These are phyloP conservation scores for Coemansia sp. DNA, from an alignment of 192 early-diverging fungal species.

Conservation along the genomic window DNA sequence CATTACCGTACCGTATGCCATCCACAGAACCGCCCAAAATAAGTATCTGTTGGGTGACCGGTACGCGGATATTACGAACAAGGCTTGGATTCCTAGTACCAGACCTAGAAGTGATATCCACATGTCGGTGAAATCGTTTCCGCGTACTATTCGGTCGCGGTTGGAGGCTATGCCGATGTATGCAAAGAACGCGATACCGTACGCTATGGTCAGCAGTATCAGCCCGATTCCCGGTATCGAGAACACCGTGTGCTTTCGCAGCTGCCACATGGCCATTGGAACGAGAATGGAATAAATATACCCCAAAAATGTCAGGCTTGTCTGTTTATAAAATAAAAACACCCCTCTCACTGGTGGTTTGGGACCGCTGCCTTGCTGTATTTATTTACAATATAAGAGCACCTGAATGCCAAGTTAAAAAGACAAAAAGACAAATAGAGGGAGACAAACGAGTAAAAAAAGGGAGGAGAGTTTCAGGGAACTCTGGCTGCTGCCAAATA, in stretches of 20 bases:
- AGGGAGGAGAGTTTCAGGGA: no score
- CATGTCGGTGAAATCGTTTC: slow-evolving; percentile 50
- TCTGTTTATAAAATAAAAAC: no score
- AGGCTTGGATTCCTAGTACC: slow-evolving; percentile 35
- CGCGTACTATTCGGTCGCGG: slow-evolving; percentile 32
- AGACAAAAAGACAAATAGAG: neutral
- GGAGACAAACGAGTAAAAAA: no score
- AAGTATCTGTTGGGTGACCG: slow-evolving; percentile 49
- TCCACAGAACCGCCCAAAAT: slow-evolving; percentile 49
- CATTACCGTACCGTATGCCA: slow-evolving; percentile 41
- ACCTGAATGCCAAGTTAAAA: no score
- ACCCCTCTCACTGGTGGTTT: no score
- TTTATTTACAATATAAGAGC: no score
- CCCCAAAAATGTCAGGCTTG: neutral
- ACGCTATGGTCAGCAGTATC: slow-evolving; percentile 30
- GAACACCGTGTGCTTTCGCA: slow-evolving; percentile 48
- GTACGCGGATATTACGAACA: slow-evolving; percentile 55
- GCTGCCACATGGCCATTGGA: slow-evolving; percentile 34
- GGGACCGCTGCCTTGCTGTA: no score
- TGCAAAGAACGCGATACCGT: slow-evolving; percentile 42
- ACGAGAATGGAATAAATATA: neutral
- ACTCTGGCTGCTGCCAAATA: no score
- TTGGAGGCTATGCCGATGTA: slow-evolving; percentile 42
- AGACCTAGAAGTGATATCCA: slow-evolving; percentile 49
- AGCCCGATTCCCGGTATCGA: slow-evolving; percentile 49